phyloP scores from a whole-genome alignment of 257 asterid species.

The Leptodermis oblonga region DNA sequence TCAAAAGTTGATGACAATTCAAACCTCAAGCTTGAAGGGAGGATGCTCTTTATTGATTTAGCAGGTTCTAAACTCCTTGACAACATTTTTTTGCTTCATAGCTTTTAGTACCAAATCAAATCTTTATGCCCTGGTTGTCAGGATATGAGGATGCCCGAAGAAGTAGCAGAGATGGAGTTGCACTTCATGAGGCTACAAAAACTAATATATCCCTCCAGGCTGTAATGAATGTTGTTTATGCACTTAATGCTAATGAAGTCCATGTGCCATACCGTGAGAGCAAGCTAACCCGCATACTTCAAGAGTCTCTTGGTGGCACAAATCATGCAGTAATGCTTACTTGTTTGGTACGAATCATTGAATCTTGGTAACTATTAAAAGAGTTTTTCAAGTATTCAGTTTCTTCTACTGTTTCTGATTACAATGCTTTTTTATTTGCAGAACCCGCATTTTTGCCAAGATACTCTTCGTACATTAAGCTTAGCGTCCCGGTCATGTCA shows the following conservation, averaged over 20 bases:
- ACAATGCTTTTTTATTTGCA: conserved; percentile 18
- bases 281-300: conserved; percentile 69
- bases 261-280: conserved; percentile 81
- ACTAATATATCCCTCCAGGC: conserved; percentile 58
- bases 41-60: conserved; percentile 82
- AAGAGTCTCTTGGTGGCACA: conserved; percentile 71
- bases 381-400: conserved; percentile 8
- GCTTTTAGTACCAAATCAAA: not conserved
- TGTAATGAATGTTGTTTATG: conserved; percentile 59
- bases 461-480: conserved; percentile 54
- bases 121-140: conserved; percentile 23
- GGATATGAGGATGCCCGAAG: conserved; percentile 80
- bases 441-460: conserved; percentile 76
- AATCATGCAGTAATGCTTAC: conserved; percentile 58
- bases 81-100: not conserved
- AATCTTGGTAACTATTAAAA: conserved; percentile 9
- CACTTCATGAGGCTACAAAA: conserved; percentile 46
- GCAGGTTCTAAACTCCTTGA: conserved; percentile 46
- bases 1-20: conserved; percentile 33
- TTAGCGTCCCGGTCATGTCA: conserved; percentile 66
- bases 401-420: conserved; percentile 4
- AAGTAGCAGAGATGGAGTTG: conserved; percentile 45
- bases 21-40: conserved; percentile 35
- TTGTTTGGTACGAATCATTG: conserved; percentile 62
- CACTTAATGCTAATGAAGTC: conserved; percentile 53